Base-by-base conservation (phyloP, 1,139 yeast species). In the Yamadazyma taylorii region DNA sequence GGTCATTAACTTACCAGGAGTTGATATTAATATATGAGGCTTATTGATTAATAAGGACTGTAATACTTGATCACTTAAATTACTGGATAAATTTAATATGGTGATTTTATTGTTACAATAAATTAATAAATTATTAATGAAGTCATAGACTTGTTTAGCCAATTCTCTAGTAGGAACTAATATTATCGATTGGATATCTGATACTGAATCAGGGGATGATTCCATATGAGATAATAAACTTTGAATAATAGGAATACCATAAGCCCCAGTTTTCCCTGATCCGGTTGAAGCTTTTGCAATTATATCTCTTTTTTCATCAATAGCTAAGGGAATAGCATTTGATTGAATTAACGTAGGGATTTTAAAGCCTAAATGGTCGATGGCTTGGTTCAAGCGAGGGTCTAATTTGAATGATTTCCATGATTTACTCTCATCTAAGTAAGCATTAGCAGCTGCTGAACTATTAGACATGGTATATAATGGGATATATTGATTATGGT, bases 331-430 rank as follows among this genome's bases (percentile, higher is more conserved):
- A 42, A 92, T 87, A n/a, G 96, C 88, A 59, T 81, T 83, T 6
- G 94, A 79, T 65, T 92, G 98, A 37, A 92, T 85, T 41, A 87
- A 73, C 2, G 97, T 94, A 9, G 97, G 97, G 53, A 82, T 81
- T 41, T 74, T 78, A 63, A 81, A 89, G 4, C 95, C 96, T 41
- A 89, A 66, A 50, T 81, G 80, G 49, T 83, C 85, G 37, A 92
- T 74, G 10, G 97, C 96, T 57, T 92, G 97, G 35, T 78, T 60
- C 35, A 92, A 69, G 46, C 98, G 73, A 23, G 95, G 74, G 60
- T 92, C 98, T 39, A 92, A 69, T 38, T 77, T 75, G 53, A 84
- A 78, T 3, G 82, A 69, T 35, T 81, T 85, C 74, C 87, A 85
- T n/a, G 78, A 69, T n/a, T 76, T 65, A 3, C 80, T 70, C 16